Evolutionary conservation across 371 early-diverging fungal species (phyloP), one percentile per base, ranked within the genome.

Genomic region (Mucor velutinosus): DNA sequence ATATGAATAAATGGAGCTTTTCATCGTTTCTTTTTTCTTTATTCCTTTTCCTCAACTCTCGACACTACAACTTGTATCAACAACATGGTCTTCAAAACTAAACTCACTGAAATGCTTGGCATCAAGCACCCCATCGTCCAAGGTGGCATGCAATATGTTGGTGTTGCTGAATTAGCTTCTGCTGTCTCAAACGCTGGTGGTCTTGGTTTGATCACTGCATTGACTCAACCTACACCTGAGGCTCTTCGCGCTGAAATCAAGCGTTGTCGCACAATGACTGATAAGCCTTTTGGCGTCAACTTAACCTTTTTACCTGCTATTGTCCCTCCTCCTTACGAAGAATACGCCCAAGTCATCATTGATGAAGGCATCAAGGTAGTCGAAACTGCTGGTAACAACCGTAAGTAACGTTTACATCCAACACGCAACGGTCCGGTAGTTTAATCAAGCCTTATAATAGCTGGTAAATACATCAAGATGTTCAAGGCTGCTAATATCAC

Each of bases 181-280:
- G 93, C 99, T 68, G 96, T 99, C 49, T 96, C 96, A 37, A 99
- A 99, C 83, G 99, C 98, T 60, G 99, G 99, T 60, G 96, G 94
- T 33, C 94, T 96, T 72, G 99, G 99, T 53, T 92, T 96, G 17
- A 74, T 99, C 72, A 90, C 90, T 74, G 98, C 96, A 37, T 87
- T 70, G 84, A 92, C 93, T 14, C 92, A 93, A 70, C 93, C 93
- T 47, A 92, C 93, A n/a, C 93, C 93, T n/a, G 92, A 91, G 59
- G 89, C 82, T 37, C 78, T 93, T 37, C 87, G 90, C 67, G 72
- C 75, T 6, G 93, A 92, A 72, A 92, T 93, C 64, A 82, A 80
- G 58, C 88, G 91, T 29, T 90, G 90, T 83, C 83, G 92, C 43
- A 83, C 73, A 53, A 88, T 92, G 91, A 92, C 93, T 19, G 75